Conservation (phyloP, 2,329 filamentous ascomycete species). For the Neurospora crassa region DNA sequence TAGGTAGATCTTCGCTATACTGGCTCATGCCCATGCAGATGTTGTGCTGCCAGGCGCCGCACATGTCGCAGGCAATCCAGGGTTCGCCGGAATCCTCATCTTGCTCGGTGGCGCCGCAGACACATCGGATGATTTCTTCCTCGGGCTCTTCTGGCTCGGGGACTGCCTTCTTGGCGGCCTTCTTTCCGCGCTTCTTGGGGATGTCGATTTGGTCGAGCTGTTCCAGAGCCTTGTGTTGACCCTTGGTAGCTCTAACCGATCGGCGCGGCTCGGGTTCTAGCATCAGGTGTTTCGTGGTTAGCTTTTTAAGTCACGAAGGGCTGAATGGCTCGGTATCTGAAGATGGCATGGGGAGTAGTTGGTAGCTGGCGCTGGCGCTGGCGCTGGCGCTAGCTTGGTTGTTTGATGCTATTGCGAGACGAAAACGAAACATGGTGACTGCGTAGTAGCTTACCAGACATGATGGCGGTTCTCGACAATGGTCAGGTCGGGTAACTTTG, state of each 20-base stretch:
- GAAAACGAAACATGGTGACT: conserved; percentile 3
- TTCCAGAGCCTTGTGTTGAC: conserved; percentile 87
- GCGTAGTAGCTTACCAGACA: conserved; percentile 21
- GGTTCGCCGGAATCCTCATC: conserved; percentile 79
- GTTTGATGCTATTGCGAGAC: not conserved
- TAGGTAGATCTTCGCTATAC: conserved; percentile 67
- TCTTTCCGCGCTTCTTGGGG: conserved; percentile 39
- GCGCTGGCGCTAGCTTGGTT: not conserved
- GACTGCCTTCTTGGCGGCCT: conserved; percentile 51
- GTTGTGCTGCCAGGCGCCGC: conserved; percentile 94
- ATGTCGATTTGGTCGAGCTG: conserved; percentile 52
- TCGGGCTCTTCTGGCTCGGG: conserved; percentile 43
- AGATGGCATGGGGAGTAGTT: not conserved
- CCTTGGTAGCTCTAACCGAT: conserved; percentile 92
- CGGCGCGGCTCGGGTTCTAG: conserved; percentile 69
- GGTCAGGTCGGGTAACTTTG: conserved; percentile 3
- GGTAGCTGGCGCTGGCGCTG: conserved; percentile 1
- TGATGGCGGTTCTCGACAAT: conserved; percentile 9
- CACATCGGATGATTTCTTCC: conserved; percentile 79
- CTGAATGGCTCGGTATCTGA: conserved; percentile 2
- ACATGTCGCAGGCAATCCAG: conserved; percentile 94
- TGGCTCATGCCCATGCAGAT: conserved; percentile 82
- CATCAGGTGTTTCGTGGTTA: conserved; percentile 15
- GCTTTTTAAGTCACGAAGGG: conserved; percentile 9
- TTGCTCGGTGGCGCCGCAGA: conserved; percentile 80